These are phyloP conservation scores for Pseudogymnoascus sp. DNA, from an alignment of 2,329 filamentous ascomycete species.

Conservation along the genomic window DNA sequence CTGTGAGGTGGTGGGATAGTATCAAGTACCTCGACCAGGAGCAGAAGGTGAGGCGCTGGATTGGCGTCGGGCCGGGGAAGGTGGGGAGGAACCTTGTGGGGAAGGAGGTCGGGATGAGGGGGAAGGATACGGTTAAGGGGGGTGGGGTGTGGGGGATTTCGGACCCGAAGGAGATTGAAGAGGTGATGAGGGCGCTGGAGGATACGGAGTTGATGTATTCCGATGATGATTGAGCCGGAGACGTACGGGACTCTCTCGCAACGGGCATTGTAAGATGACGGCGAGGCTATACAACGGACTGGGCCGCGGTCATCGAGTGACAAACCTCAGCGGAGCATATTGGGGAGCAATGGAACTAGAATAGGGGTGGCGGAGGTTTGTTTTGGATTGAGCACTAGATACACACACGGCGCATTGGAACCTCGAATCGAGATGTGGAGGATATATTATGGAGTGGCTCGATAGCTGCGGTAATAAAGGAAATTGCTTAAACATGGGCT, in stretches of 20 bases:
- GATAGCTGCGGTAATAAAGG: neutral
- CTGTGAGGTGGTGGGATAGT: conserved; percentile 89
- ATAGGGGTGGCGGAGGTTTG: neutral
- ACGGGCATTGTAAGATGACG: neutral
- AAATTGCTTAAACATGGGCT: too few species aligned
- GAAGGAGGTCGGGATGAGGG: conserved; percentile 85
- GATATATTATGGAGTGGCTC: neutral
- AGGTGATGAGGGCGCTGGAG: conserved; percentile 56
- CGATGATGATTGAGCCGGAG: conserved; percentile 21
- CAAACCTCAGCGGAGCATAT: neutral
- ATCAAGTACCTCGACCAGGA: conserved; percentile 84
- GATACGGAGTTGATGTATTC: conserved; percentile 43
- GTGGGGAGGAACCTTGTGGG: conserved; percentile 89
- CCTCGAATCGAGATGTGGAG: neutral
- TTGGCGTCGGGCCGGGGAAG: conserved; percentile 89
- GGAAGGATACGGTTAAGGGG: conserved; percentile 69
- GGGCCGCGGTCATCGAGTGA: neutral
- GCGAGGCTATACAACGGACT: neutral
- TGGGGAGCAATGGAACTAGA: neutral
- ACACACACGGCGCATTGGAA: neutral
- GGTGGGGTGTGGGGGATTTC: conserved; percentile 91
- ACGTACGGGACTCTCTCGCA: neutral
- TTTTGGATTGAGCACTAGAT: neutral
- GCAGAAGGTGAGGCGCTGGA: conserved; percentile 71
- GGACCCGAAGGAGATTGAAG: conserved; percentile 67